Percentiles rank a stretch among this genome's conserved stretches.
These are phyloP conservation scores for Sclerotinia sclerotiorum DNA, from an alignment of 2,329 filamentous ascomycete species.

Conservation along the genomic window DNA sequence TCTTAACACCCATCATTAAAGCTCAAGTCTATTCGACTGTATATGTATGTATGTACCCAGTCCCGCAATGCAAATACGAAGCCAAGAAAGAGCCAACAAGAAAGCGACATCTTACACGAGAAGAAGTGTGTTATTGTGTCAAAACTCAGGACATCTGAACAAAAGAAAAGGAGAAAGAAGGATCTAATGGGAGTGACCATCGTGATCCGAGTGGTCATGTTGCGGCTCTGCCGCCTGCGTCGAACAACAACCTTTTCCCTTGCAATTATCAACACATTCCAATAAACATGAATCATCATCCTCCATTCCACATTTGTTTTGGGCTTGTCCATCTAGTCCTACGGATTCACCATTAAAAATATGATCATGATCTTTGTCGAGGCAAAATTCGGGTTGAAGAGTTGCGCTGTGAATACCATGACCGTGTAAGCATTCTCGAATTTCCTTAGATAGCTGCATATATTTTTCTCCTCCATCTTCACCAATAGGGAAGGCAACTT, in stretches of 20 bases:
- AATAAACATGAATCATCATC: conserved; percentile 39
- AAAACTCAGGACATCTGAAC: neutral
- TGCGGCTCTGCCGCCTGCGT: conserved; percentile 32
- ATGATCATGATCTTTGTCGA: conserved; percentile 46
- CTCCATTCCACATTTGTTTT: conserved; percentile 32
- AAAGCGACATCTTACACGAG: neutral
- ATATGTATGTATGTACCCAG: neutral
- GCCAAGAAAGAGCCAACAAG: conserved; percentile 2
- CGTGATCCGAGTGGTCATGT: conserved; percentile 37
- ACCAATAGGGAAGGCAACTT: conserved; percentile 86
- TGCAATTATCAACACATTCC: conserved; percentile 41
- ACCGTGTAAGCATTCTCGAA: conserved; percentile 84
- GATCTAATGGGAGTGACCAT: conserved; percentile 37
- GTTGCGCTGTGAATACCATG: conserved; percentile 97
- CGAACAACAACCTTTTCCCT: conserved; percentile 40
- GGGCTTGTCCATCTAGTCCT: conserved; percentile 36
- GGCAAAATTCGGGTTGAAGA: conserved; percentile 88
- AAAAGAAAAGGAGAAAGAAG: neutral
- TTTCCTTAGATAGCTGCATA: conserved; percentile 83
- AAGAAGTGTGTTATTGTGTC: neutral
- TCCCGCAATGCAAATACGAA: neutral
- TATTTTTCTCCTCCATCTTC: conserved; percentile 77
- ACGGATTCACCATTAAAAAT: conserved; percentile 25
- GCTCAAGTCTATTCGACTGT: neutral
- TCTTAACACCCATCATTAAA: conserved; percentile 7